phyloP scores from a whole-genome alignment of 441 rosid species.

The Erodium moschatum region DNA sequence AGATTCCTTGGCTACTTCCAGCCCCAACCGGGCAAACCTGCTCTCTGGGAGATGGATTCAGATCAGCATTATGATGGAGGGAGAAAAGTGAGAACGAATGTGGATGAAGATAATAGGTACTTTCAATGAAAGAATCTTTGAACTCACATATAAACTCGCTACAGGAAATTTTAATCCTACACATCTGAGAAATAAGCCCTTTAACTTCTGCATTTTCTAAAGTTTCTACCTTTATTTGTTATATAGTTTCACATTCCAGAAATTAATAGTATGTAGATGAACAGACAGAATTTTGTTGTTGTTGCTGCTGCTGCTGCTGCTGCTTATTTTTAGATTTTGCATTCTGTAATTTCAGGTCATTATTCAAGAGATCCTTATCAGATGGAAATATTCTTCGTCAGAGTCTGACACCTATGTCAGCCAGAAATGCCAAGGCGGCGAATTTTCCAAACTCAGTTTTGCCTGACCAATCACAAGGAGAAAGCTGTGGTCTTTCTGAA shows the following conservation, averaged over 20 bases:
- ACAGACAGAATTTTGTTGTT: not conserved
- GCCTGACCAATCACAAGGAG: conserved; percentile 37
- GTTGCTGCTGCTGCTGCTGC: too few relatives aligned
- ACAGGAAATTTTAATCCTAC: not conserved
- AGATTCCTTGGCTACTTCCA: conserved; percentile 93
- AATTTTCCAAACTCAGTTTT: conserved; percentile 39
- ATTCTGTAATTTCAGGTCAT: conserved; percentile 16
- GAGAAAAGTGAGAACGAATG: conserved; percentile 50
- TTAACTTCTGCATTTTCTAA: not conserved
- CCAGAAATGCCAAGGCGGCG: conserved; percentile 37
- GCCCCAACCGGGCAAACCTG: conserved; percentile 72
- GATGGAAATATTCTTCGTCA: conserved; percentile 75
- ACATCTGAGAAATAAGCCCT: not conserved
- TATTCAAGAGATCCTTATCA: conserved; percentile 72
- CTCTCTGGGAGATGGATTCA: conserved; percentile 89
- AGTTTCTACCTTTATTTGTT: not conserved
- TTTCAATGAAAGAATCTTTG: conserved; percentile 18
- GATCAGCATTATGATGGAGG: conserved; percentile 58
- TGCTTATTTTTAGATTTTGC: not conserved
- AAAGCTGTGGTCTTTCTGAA: conserved; percentile 38
- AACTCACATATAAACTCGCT: not conserved
- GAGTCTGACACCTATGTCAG: conserved; percentile 39
- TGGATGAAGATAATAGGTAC: conserved; percentile 63
- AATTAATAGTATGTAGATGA: conserved; percentile 2
- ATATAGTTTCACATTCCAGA: not conserved